Conservation (phyloP, 371 early-diverging fungal genomes). For the Gilbertella persicaria region DNA sequence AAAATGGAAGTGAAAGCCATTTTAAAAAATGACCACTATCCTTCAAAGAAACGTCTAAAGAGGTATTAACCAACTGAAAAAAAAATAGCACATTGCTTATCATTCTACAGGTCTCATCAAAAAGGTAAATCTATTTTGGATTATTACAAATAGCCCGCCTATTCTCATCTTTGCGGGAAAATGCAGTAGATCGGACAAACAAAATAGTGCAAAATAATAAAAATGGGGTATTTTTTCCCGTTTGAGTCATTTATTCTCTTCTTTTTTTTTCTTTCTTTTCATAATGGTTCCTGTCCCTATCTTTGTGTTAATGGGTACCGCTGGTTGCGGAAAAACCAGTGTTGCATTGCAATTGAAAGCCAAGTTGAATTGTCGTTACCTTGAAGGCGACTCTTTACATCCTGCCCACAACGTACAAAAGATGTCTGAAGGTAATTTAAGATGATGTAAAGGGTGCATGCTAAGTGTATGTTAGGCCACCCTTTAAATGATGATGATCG, state of each 20-base stretch:
- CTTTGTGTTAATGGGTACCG: slow-evolving; percentile 62
- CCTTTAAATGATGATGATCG: slow-evolving; percentile 69
- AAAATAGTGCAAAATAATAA: background rate
- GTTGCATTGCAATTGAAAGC: slow-evolving; percentile 51
- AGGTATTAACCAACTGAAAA: background rate
- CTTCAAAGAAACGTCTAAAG: slow-evolving; percentile 9
- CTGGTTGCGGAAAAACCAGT: slow-evolving; percentile 67
- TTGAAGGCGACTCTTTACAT: slow-evolving; percentile 70
- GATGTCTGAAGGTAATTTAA: slow-evolving; percentile 55
- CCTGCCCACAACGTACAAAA: slow-evolving; percentile 56
- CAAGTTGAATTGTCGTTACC: slow-evolving; percentile 41
- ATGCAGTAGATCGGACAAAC: too few species aligned
- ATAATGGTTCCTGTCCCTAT: slow-evolving; percentile 25
- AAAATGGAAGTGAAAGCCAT: slow-evolving; percentile 34
- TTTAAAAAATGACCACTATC: slow-evolving; percentile 5
- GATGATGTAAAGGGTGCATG: background rate
- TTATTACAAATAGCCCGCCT: too few species aligned
- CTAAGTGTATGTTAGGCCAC: slow-evolving; percentile 33
- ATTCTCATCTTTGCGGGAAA: too few species aligned
- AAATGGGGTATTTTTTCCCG: background rate
- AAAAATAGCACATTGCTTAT: background rate
- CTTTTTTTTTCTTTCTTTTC: background rate
- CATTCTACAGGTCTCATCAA: background rate
- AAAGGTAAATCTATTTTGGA: slow-evolving; percentile 19
- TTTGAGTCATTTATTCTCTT: background rate